Evolutionary conservation across 2,329 filamentous ascomycete species (phyloP).

Genomic region (Talaromyces sp.): DNA sequence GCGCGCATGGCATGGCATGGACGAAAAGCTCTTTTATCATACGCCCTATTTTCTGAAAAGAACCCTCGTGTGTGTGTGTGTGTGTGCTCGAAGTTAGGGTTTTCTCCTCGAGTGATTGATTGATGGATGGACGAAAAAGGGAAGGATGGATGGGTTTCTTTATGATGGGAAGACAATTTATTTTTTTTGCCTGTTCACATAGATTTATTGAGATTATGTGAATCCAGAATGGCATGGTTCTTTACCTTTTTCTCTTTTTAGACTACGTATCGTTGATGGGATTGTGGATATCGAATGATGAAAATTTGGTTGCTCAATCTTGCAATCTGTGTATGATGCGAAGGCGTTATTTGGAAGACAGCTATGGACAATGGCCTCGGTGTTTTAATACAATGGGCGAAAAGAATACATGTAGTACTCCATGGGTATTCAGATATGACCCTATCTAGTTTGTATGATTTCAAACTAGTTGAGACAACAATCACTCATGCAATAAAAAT

Average conservation of each 20-base stretch:
- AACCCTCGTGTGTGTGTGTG: background rate
- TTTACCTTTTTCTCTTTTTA: background rate
- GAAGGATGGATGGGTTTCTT: background rate
- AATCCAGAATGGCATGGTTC: slow-evolving; percentile 6
- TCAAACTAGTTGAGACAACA: background rate
- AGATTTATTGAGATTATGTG: background rate
- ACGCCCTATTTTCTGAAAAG: background rate
- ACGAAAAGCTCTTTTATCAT: background rate
- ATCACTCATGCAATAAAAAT: background rate
- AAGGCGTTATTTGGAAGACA: background rate
- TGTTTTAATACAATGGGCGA: background rate
- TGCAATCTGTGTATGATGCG: background rate
- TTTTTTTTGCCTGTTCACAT: slow-evolving; percentile 1
- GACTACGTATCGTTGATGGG: background rate
- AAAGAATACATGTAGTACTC: background rate
- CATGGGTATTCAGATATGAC: background rate
- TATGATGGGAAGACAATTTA: background rate
- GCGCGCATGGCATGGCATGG: background rate
- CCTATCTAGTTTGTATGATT: background rate
- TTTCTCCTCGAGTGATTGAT: background rate
- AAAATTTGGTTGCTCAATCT: background rate
- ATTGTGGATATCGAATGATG: background rate
- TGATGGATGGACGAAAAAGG: background rate
- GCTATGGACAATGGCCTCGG: background rate
- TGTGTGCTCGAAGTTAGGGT: background rate